These are phyloP conservation scores for Stephanodiscus triporus DNA, from an alignment of 108 stramenopile species.

Conservation along the genomic window DNA sequence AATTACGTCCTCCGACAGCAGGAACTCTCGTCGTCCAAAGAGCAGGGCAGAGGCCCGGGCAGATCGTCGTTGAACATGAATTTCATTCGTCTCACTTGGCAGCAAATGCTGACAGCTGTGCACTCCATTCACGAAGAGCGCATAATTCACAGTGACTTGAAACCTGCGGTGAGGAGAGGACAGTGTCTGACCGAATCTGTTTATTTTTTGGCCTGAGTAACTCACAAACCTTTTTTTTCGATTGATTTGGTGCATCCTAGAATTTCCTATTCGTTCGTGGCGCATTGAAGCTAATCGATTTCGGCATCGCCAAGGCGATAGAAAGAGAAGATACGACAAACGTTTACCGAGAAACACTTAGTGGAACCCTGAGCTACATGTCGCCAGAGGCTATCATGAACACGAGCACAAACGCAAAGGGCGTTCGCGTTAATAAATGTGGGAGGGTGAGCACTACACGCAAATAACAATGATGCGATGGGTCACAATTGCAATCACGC, in stretches of 20 bases:
- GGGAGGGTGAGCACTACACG: constrained; percentile 57
- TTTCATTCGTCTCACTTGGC: constrained; percentile 97
- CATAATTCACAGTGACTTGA: constrained; percentile 98
- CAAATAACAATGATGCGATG: not conserved
- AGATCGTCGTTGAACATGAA: constrained; percentile 84
- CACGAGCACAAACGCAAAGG: constrained; percentile 68
- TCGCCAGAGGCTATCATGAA: constrained; percentile 96
- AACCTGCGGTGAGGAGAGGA: constrained; percentile 68
- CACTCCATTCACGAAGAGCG: constrained; percentile 97
- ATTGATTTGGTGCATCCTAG: not conserved
- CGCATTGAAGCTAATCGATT: constrained; percentile 97
- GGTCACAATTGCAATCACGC: no score
- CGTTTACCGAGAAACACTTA: constrained; percentile 95
- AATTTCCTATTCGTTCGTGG: constrained; percentile 94
- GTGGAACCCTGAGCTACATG: constrained; percentile 99
- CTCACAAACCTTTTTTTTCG: constrained; percentile 14
- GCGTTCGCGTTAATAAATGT: constrained; percentile 56
- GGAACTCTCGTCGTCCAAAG: constrained; percentile 40
- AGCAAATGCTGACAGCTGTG: constrained; percentile 98
- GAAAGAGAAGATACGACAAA: constrained; percentile 96
- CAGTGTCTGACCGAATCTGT: constrained; percentile 37
- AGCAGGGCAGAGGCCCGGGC: constrained; percentile 26
- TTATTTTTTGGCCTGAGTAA: constrained; percentile 1
- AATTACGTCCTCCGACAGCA: constrained; percentile 91
- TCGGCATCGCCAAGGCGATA: constrained; percentile 99